These are phyloP conservation scores for Darksidea phi DNA, from an alignment of 495 filamentous ascomycete species.

Conservation along the genomic window DNA sequence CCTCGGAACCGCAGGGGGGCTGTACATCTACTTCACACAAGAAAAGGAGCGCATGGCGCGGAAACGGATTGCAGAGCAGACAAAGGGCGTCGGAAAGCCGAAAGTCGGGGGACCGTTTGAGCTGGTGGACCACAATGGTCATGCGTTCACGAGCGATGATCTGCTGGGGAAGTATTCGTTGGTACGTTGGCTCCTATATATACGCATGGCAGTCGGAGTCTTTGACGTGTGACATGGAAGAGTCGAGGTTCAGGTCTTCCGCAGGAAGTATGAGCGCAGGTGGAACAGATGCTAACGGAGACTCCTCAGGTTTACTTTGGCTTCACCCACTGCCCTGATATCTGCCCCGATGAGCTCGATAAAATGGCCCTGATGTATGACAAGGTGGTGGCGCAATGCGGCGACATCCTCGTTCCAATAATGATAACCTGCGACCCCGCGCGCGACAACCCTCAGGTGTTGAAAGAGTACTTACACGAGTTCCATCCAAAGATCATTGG, in stretches of 20 bases:
- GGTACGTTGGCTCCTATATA: slow-evolving; percentile 36
- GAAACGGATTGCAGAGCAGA: slow-evolving; percentile 80
- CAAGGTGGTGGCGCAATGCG: slow-evolving; percentile 58
- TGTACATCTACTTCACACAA: slow-evolving; percentile 83
- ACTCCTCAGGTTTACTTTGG: slow-evolving; percentile 81
- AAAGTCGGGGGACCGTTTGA: slow-evolving; percentile 89
- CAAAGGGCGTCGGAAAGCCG: slow-evolving; percentile 87
- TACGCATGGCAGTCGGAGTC: not conserved
- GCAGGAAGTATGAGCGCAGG: too few relatives aligned
- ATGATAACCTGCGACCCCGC: slow-evolving; percentile 96
- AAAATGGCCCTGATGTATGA: slow-evolving; percentile 97
- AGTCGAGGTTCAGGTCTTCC: too few relatives aligned
- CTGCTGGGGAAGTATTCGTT: slow-evolving; percentile 84
- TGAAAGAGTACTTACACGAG: slow-evolving; percentile 81
- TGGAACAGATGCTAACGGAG: not conserved
- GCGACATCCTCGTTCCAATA: slow-evolving; percentile 64
- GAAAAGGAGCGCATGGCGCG: slow-evolving; percentile 88
- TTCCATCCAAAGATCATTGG: slow-evolving; percentile 89
- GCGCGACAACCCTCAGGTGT: slow-evolving; percentile 79
- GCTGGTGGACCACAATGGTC: slow-evolving; percentile 77
- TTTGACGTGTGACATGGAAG: too few relatives aligned
- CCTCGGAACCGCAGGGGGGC: slow-evolving; percentile 68
- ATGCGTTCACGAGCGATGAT: slow-evolving; percentile 69
- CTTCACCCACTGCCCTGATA: slow-evolving; percentile 97
- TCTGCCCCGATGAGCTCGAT: slow-evolving; percentile 97